Percentiles rank a stretch among this genome's conserved stretches.
These are phyloP conservation scores for Spathaspora hagerdaliae DNA, from an alignment of 805 yeast species.

Conservation along the genomic window DNA sequence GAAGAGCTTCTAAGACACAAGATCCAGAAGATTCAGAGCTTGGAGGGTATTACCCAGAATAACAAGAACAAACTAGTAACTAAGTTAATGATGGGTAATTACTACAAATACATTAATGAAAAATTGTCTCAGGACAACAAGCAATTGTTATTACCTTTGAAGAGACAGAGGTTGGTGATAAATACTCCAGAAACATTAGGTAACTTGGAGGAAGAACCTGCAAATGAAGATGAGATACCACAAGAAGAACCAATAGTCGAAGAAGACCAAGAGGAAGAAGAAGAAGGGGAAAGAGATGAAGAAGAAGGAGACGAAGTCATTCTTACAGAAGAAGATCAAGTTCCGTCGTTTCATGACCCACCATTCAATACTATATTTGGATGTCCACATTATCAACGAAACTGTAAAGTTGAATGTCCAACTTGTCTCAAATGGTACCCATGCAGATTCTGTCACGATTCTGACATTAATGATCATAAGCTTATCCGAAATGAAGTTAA, in stretches of 20 bases:
- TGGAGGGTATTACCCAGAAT: conserved; percentile 32
- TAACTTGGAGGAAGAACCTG: conserved; percentile 2
- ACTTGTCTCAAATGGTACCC: conserved; percentile 71
- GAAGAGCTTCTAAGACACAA: conserved; percentile 42
- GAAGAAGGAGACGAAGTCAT: conserved; percentile 39
- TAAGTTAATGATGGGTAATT: conserved; percentile 65
- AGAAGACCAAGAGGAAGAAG: conserved; percentile 5
- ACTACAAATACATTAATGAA: conserved; percentile 44
- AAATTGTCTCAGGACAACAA: conserved; percentile 18
- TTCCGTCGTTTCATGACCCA: conserved; percentile 45
- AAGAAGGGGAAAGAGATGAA: conserved; percentile 18
- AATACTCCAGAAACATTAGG: conserved; percentile 6
- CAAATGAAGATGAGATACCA: neutral
- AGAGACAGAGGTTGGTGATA: conserved; percentile 15
- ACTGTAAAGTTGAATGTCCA: conserved; percentile 80
- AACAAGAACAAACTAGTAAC: conserved; percentile 53
- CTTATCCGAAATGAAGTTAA: conserved; percentile 51
- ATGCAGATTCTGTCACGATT: conserved; percentile 85
- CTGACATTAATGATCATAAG: conserved; percentile 54
- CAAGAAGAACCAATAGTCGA: conserved; percentile 3
- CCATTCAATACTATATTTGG: conserved; percentile 52
- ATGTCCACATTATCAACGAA: conserved; percentile 78
- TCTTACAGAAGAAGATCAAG: conserved; percentile 44
- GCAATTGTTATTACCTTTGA: conserved; percentile 8
- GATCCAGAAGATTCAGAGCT: conserved; percentile 44